phyloP scores from a whole-genome alignment of 2,329 filamentous ascomycete species.

The Penicillium sp. region DNA sequence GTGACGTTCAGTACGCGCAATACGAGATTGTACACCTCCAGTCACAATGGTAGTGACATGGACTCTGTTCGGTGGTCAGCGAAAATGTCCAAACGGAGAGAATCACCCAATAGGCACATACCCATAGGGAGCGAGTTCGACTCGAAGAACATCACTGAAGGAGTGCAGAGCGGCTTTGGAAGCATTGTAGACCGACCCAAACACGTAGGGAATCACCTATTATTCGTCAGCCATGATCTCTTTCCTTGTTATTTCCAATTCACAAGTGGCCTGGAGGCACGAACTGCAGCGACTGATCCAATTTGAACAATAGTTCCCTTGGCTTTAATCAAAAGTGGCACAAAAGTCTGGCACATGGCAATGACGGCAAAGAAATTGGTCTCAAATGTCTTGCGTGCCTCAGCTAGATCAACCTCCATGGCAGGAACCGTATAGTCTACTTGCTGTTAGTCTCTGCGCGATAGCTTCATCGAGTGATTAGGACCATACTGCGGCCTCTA shows the following conservation, averaged over 20 bases:
- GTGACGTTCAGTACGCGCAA: conserved; percentile 54
- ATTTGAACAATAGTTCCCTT: conserved; percentile 49
- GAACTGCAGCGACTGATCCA: conserved; percentile 45
- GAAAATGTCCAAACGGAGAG: background rate
- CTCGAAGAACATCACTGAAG: conserved; percentile 59
- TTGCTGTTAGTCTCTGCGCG: conserved; percentile 6
- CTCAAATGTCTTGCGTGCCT: conserved; percentile 51
- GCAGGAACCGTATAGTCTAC: conserved; percentile 59
- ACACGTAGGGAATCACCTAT: conserved; percentile 46
- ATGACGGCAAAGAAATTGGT: conserved; percentile 61
- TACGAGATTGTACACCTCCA: conserved; percentile 61
- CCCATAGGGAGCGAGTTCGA: conserved; percentile 56
- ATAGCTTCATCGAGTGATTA: background rate
- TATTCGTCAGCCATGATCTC: background rate
- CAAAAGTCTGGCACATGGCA: conserved; percentile 57
- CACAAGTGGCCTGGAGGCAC: background rate
- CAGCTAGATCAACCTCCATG: conserved; percentile 53
- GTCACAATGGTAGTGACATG: conserved; percentile 58
- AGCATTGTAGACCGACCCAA: conserved; percentile 56
- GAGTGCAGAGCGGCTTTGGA: conserved; percentile 61
- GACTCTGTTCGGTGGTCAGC: conserved; percentile 36
- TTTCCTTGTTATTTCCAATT: background rate
- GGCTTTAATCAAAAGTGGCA: conserved; percentile 52
- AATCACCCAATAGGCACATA: conserved; percentile 18
- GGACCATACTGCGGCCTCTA: conserved; percentile 34